phyloP scores from a whole-genome alignment of 345 rosid species.

The Anastatica hierochuntica region DNA sequence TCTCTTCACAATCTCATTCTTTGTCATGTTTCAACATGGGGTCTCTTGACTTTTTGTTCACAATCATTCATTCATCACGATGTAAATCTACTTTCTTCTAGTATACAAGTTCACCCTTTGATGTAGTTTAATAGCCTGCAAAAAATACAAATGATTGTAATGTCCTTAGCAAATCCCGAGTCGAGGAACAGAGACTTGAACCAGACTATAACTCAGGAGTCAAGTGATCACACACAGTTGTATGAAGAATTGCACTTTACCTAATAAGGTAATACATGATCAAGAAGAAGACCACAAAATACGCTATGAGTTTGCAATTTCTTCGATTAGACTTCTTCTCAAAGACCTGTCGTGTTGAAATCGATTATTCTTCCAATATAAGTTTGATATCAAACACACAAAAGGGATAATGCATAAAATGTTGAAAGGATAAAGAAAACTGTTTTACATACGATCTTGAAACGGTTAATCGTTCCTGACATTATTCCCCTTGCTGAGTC shows the following conservation, averaged over 20 bases:
- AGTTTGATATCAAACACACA: neutral
- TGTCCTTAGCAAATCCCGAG: neutral
- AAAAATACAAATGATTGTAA: constrained; percentile 5
- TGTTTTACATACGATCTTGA: constrained; percentile 49
- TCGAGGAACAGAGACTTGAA: neutral
- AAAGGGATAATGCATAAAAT: no score
- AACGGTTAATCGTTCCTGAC: constrained; percentile 83
- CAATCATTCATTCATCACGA: neutral
- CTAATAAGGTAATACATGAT: constrained; percentile 51
- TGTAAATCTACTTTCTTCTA: constrained; percentile 1
- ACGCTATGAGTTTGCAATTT: constrained; percentile 51
- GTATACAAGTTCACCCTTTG: constrained; percentile 14
- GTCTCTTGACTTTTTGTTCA: constrained; percentile 8
- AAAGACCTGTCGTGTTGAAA: constrained; percentile 42
- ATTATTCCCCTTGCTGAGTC: constrained; percentile 75
- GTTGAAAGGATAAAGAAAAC: neutral
- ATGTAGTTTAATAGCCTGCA: constrained; percentile 20
- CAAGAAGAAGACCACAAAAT: constrained; percentile 51
- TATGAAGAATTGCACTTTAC: constrained; percentile 23
- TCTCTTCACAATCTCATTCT: constrained; percentile 17
- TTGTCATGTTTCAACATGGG: constrained; percentile 18
- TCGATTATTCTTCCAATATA: constrained; percentile 1
- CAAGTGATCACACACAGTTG: neutral
- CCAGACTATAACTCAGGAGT: neutral
- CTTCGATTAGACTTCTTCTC: constrained; percentile 68